phyloP scores from a whole-genome alignment of 83 land plant genomes.

The Picea engelmannii region DNA sequence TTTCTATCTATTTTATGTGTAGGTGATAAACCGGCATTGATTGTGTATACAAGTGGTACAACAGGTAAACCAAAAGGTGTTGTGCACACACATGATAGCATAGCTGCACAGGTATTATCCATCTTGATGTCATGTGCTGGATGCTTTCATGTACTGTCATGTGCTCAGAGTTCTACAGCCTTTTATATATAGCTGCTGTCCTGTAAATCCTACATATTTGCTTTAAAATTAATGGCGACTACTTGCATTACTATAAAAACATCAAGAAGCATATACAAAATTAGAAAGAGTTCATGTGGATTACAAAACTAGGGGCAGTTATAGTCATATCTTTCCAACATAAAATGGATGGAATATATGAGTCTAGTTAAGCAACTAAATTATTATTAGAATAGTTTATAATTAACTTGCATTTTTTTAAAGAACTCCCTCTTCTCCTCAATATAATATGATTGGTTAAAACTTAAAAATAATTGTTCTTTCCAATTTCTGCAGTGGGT shows the following conservation, averaged over 20 bases:
- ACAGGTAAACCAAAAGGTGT: slow-evolving; percentile 99
- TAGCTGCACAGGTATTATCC: slow-evolving; percentile 74
- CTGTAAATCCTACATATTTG: not conserved
- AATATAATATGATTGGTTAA: too few species aligned
- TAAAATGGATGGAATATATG: slow-evolving; percentile 2
- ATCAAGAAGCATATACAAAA: not conserved
- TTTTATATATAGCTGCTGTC: too few species aligned
- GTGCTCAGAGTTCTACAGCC: too few species aligned
- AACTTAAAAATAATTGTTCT: too few species aligned
- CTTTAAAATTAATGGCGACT: not conserved
- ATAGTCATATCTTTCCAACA: not conserved
- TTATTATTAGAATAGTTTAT: not conserved
- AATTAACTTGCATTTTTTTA: slow-evolving; percentile 1
- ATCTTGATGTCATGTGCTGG: slow-evolving; percentile 11
- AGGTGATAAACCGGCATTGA: slow-evolving; percentile 82
- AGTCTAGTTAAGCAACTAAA: not conserved
- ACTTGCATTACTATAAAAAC: not conserved
- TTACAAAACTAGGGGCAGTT: not conserved
- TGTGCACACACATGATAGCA: slow-evolving; percentile 89
- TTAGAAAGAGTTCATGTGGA: not conserved
- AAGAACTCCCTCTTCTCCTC: not conserved
- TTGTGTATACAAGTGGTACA: slow-evolving; percentile 97
- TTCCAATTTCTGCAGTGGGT: too few species aligned
- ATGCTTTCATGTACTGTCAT: not conserved
- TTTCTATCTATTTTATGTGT: slow-evolving; percentile 14